phyloP scores from a whole-genome alignment of 2,329 filamentous ascomycete species.

The Epicoccum sorghinum region DNA sequence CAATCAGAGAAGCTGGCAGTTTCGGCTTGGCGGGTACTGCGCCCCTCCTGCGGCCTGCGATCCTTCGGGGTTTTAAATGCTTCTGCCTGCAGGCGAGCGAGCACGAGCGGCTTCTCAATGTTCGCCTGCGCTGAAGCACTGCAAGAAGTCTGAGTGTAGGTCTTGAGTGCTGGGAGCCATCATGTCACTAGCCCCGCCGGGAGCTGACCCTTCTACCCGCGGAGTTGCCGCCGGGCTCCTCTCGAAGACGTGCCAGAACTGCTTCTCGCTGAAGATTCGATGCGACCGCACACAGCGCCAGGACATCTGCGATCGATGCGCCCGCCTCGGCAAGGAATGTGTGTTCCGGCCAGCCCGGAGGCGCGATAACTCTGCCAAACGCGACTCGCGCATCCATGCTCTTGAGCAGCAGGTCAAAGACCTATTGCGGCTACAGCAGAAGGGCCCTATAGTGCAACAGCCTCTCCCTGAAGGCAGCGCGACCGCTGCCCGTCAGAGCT shows the following conservation, averaged over 20 bases:
- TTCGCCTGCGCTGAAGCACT: not conserved
- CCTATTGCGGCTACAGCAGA: conserved; percentile 29
- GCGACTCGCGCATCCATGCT: conserved; percentile 47
- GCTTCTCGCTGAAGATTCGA: conserved; percentile 39
- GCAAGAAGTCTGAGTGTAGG: conserved; percentile 1
- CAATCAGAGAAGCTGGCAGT: conserved; percentile 11
- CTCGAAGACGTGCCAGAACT: conserved; percentile 44
- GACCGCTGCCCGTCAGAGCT: conserved; percentile 8
- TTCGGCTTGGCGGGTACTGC: conserved; percentile 9
- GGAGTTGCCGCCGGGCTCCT: conserved; percentile 22
- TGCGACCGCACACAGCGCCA: conserved; percentile 36
- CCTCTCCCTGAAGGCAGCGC: conserved; percentile 26
- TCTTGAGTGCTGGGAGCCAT: conserved; percentile 5
- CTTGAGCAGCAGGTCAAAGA: conserved; percentile 46
- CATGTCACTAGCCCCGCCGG: conserved; percentile 23
- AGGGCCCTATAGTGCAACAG: conserved; percentile 27
- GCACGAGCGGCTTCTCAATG: conserved; percentile 11
- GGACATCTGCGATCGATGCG: conserved; percentile 44
- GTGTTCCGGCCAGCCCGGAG: conserved; percentile 45
- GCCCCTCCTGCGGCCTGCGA: conserved; percentile 7
- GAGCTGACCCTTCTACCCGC: conserved; percentile 15
- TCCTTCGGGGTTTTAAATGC: conserved; percentile 3
- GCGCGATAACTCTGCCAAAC: conserved; percentile 46
- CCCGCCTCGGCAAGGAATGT: conserved; percentile 46
- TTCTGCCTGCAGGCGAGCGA: conserved; percentile 5